These are phyloP conservation scores for Umbelopsis sp. DNA, from an alignment of 192 early-diverging fungal genomes.

Conservation along the genomic window DNA sequence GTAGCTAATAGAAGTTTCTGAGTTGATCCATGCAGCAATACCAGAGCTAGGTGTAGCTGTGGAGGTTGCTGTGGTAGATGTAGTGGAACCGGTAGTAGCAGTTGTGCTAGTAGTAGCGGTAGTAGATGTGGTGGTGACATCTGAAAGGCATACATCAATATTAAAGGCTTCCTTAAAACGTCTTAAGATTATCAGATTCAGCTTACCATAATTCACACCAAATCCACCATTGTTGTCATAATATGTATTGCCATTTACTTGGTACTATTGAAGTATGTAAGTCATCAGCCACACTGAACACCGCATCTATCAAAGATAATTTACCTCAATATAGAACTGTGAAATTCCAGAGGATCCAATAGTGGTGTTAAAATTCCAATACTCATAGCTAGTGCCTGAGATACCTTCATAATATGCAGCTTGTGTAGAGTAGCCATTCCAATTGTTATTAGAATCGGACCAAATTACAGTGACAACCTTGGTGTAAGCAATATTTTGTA, in stretches of 20 bases:
- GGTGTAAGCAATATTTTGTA: conserved; percentile 23
- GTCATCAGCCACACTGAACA: no score
- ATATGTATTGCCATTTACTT: conserved; percentile 35
- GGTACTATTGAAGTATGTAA: conserved; percentile 30
- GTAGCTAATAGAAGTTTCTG: conserved; percentile 19
- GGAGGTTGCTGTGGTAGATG: background rate
- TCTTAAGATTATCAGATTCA: background rate
- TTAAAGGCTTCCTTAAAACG: background rate
- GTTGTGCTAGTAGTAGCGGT: conserved; percentile 6
- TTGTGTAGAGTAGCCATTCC: background rate
- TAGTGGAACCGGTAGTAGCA: background rate
- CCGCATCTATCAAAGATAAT: no score
- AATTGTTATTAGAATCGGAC: conserved; percentile 15
- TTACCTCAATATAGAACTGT: conserved; percentile 37
- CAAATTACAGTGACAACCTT: conserved; percentile 22
- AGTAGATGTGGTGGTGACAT: conserved; percentile 7
- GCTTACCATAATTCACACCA: conserved; percentile 17
- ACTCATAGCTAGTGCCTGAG: conserved; percentile 32
- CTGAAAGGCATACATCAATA: background rate
- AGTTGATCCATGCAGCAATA: background rate
- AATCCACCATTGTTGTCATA: conserved; percentile 36
- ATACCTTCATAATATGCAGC: conserved; percentile 19
- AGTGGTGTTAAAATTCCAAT: conserved; percentile 26
- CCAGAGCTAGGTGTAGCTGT: conserved; percentile 7
- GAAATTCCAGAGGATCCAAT: conserved; percentile 23